Conservation (phyloP, 2,329 filamentous ascomycete species). For the Xylariales sp. region DNA sequence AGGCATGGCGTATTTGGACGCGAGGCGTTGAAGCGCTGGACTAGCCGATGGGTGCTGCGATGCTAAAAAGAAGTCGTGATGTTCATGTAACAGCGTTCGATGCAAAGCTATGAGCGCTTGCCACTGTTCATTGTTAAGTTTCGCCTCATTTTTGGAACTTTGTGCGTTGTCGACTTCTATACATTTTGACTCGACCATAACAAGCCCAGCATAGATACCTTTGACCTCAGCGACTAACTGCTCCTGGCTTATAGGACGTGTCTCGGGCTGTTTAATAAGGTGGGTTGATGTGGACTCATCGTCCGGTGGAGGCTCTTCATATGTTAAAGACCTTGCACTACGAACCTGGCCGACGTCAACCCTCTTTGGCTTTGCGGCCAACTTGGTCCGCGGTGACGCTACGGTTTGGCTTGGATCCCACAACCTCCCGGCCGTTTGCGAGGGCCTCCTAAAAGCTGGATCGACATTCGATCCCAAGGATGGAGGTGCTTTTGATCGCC, state of each 20-base stretch:
- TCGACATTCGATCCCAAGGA: no score
- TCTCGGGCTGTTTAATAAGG: constrained; percentile 23
- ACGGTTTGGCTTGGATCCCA: no score
- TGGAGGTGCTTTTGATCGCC: no score
- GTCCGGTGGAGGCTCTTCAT: no score
- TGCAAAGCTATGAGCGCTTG: constrained; percentile 80
- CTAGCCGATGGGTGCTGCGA: constrained; percentile 80
- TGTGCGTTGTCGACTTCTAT: constrained; percentile 53
- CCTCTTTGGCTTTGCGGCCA: no score
- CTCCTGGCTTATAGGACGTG: constrained; percentile 65
- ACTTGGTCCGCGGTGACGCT: no score
- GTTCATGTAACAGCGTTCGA: constrained; percentile 73
- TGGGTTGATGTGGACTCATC: no score
- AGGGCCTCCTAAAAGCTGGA: no score
- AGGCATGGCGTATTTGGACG: constrained; percentile 84
- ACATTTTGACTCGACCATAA: constrained; percentile 83
- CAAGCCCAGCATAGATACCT: constrained; percentile 75
- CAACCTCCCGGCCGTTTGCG: no score
- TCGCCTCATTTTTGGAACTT: constrained; percentile 9
- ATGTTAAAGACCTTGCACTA: no score
- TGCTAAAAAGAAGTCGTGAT: constrained; percentile 82
- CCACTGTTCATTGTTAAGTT: constrained; percentile 68
- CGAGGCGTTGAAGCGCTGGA: constrained; percentile 60
- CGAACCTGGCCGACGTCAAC: no score
- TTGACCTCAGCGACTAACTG: constrained; percentile 79